Evolutionary conservation across 305 asterid genomes (phyloP).

Genomic region (Solanum aculeatissimum): DNA sequence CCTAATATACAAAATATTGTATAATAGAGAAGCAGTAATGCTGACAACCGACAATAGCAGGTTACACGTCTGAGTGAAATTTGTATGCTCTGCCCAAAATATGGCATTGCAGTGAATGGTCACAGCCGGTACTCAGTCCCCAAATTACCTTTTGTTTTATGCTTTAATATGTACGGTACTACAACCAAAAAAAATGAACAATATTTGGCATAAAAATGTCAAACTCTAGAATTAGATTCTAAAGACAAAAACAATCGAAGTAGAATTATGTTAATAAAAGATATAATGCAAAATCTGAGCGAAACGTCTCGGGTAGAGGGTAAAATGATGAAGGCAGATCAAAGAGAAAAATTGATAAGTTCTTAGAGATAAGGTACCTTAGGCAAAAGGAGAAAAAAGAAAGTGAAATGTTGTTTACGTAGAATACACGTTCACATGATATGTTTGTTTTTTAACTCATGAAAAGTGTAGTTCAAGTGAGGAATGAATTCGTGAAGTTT

Average conservation of each 20-base stretch:
- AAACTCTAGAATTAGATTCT: not conserved
- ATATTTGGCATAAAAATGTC: not conserved
- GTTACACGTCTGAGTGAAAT: conserved; percentile 31
- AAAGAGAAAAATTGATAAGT: no score
- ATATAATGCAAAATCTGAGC: not conserved
- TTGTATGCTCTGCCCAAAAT: conserved; percentile 35
- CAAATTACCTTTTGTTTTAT: not conserved
- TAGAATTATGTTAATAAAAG: no score
- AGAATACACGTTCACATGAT: no score
- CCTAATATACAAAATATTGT: conserved; percentile 3
- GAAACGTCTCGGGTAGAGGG: no score
- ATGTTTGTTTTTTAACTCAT: no score
- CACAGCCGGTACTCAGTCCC: conserved; percentile 24
- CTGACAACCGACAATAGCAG: conserved; percentile 39
- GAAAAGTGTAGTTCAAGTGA: no score
- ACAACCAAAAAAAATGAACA: not conserved
- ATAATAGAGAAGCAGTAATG: not conserved
- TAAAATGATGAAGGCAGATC: no score
- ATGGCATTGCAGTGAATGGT: conserved; percentile 32
- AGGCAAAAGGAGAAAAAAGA: no score
- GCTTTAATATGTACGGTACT: not conserved
- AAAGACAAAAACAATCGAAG: not conserved
- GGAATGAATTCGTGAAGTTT: no score
- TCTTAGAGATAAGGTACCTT: no score
- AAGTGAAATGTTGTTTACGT: no score